Evolutionary conservation across 257 asterid genomes (phyloP).

Genomic region (Solanum dulcamara): DNA sequence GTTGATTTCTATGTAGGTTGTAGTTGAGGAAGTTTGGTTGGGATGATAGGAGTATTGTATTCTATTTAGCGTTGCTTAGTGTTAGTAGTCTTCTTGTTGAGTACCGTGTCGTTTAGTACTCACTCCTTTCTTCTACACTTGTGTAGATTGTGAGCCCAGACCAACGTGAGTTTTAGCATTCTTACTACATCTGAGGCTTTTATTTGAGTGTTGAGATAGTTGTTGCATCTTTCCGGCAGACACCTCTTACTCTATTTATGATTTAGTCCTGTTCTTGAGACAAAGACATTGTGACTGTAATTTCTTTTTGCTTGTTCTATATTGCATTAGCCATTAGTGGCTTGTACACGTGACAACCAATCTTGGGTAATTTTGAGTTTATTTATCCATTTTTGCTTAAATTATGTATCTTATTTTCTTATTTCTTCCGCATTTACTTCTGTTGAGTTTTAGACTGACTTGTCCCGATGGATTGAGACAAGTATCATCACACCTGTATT

Average conservation of each 20-base stretch:
- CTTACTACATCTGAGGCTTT: background rate
- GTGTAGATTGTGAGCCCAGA: background rate
- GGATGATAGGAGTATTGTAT: background rate
- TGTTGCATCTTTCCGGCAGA: background rate
- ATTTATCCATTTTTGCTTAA: too few species aligned
- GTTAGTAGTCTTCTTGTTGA: too few species aligned
- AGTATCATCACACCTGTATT: background rate
- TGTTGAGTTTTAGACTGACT: background rate
- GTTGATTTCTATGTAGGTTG: background rate
- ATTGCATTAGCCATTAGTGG: background rate
- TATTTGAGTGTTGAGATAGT: background rate
- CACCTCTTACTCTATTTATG: background rate
- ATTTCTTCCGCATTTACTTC: background rate
- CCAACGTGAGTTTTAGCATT: too few species aligned
- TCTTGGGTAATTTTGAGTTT: too few species aligned
- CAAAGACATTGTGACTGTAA: background rate
- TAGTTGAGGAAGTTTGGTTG: background rate
- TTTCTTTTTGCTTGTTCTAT: background rate
- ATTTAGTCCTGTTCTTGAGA: background rate
- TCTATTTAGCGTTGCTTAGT: background rate
- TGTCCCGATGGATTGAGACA: background rate
- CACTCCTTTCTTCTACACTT: background rate
- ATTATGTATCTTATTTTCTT: background rate
- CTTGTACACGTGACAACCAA: background rate
- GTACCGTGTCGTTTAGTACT: background rate